phyloP scores from a whole-genome alignment of 306 rosid species.

The Pyrus pyrifolia region DNA sequence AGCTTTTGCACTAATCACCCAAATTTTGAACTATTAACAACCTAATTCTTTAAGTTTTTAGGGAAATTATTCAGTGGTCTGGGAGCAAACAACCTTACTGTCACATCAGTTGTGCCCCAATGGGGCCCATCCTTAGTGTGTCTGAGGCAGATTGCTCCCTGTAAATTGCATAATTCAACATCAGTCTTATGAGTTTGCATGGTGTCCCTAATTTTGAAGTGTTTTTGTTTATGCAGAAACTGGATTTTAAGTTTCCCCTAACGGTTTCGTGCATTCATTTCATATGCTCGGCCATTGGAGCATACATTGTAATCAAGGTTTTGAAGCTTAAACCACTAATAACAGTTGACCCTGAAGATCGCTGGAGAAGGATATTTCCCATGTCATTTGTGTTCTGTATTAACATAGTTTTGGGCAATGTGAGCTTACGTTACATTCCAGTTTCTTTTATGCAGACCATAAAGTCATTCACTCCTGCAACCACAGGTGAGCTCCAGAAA shows the following conservation, averaged over 20 bases:
- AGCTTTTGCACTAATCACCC: neutral
- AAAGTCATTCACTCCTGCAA: constrained; percentile 97
- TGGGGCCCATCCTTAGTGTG: neutral
- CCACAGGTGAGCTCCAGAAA: constrained; percentile 57
- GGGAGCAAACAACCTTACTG: neutral
- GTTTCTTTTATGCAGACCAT: constrained; percentile 99
- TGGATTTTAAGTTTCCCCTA: constrained; percentile 95
- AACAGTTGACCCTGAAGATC: constrained; percentile 80
- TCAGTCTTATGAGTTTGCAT: neutral
- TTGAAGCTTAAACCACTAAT: constrained; percentile 83
- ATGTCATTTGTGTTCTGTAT: constrained; percentile 99
- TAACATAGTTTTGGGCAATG: constrained; percentile 93
- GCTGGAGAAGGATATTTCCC: constrained; percentile 94
- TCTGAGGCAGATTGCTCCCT: neutral
- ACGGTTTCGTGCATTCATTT: constrained; percentile 87
- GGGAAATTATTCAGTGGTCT: neutral
- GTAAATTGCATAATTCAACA: neutral
- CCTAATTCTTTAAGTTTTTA: neutral
- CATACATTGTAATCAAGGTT: constrained; percentile 66
- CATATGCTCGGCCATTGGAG: constrained; percentile 90
- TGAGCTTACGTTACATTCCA: constrained; percentile 91
- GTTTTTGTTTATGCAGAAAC: constrained; percentile 45
- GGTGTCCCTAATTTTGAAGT: neutral
- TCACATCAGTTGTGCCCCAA: neutral
- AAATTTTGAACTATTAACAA: neutral